phyloP scores from a whole-genome alignment of 176 grass and related monocot genomes.

The Bolboschoenus planiculmis region DNA sequence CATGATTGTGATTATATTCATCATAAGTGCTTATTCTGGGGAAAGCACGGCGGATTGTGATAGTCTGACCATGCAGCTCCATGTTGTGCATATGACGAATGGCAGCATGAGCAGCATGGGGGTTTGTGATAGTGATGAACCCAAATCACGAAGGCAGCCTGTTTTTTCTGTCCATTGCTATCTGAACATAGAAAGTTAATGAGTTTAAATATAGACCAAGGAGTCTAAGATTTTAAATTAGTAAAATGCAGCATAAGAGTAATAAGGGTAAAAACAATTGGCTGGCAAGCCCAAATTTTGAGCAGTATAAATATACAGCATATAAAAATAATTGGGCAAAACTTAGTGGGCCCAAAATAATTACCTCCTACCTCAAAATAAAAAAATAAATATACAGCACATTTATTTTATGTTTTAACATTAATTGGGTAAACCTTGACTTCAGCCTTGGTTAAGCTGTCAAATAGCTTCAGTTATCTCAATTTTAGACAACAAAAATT shows the following conservation, averaged over 20 bases:
- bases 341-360: no score
- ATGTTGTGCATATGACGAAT: conserved; percentile 65
- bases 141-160: conserved; percentile 67
- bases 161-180: conserved; percentile 75
- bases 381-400: no score
- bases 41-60: conserved; percentile 74
- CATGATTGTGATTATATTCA: conserved; percentile 37
- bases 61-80: conserved; percentile 54
- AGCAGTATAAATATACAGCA: neutral
- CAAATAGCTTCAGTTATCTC: neutral
- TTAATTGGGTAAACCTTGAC: neutral
- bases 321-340: neutral
- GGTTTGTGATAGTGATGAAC: conserved; percentile 70
- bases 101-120: conserved; percentile 43
- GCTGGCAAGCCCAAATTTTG: neutral
- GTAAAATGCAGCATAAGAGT: neutral
- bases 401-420: neutral
- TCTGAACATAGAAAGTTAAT: conserved; percentile 33
- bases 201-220: conserved; percentile 8
- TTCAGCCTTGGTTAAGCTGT: neutral
- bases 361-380: no score
- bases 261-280: neutral
- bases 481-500: neutral
- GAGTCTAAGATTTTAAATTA: neutral
- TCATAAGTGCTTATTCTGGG: conserved; percentile 58